A percentile compares a stretch with the other conserved stretches of the same genome.
Evolutionary conservation across 2,329 filamentous ascomycete species (phyloP).

Genomic region (Apiospora phragmitis): DNA sequence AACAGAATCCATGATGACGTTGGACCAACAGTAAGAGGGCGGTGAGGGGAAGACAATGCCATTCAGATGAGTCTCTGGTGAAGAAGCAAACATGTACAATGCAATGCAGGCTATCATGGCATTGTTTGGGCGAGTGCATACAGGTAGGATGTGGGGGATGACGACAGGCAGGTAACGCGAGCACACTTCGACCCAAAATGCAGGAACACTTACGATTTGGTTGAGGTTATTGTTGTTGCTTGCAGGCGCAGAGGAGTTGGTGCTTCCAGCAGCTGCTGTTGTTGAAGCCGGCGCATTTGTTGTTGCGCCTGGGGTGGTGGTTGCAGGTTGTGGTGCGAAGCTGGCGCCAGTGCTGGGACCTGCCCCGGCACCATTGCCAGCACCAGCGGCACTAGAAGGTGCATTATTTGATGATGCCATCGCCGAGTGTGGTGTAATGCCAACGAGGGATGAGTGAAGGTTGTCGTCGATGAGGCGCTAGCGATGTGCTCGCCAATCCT

Average conservation of each 20-base stretch:
- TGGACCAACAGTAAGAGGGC: not conserved
- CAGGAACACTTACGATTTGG: constrained; percentile 74
- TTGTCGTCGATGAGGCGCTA: not conserved
- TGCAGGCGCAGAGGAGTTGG: constrained; percentile 36
- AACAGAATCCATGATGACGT: not conserved
- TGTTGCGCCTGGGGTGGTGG: constrained; percentile 19
- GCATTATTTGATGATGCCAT: constrained; percentile 22
- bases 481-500: not conserved
- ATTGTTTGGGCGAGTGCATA: not conserved
- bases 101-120: not conserved
- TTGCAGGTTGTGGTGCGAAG: constrained; percentile 21
- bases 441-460: not conserved
- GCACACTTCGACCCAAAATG: not conserved
- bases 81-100: not conserved
- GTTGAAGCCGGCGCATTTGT: constrained; percentile 21
- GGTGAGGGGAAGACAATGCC: not conserved
- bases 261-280: constrained; percentile 14
- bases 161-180: not conserved
- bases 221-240: constrained; percentile 83
- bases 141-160: not conserved
- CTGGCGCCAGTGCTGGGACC: constrained; percentile 18
- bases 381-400: constrained; percentile 22
- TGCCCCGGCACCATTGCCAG: constrained; percentile 27
- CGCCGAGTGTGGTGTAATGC: not conserved
- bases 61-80: not conserved